These are phyloP conservation scores for Acacia acuminata DNA, from an alignment of 306 rosid genomes.

Conservation along the genomic window DNA sequence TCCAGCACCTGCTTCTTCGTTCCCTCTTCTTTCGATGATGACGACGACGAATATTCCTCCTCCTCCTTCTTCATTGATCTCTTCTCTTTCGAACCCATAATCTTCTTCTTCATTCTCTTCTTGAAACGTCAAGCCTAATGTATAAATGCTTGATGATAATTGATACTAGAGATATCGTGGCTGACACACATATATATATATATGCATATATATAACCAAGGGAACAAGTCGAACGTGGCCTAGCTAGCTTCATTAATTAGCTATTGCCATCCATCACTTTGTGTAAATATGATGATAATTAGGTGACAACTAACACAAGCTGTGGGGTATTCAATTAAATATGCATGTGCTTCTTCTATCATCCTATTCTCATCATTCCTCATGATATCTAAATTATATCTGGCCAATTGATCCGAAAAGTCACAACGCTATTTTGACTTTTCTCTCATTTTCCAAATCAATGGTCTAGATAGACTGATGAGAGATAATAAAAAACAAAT, in stretches of 20 bases:
- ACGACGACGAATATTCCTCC: background rate
- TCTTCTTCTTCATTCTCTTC: background rate
- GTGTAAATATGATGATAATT: background rate
- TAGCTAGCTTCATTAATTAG: background rate
- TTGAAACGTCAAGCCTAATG: background rate
- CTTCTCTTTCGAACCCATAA: background rate
- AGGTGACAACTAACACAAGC: background rate
- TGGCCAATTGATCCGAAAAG: too few relatives aligned
- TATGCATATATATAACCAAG: background rate
- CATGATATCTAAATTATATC: too few relatives aligned
- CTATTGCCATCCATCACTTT: background rate
- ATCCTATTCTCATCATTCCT: too few relatives aligned
- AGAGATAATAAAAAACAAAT: too few relatives aligned
- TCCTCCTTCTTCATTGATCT: background rate
- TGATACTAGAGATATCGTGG: background rate
- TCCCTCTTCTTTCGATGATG: background rate
- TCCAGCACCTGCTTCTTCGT: conserved; percentile 38
- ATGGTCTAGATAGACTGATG: too few relatives aligned
- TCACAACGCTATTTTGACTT: too few relatives aligned
- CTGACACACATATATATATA: background rate
- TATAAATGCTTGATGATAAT: background rate
- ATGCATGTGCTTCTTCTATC: background rate
- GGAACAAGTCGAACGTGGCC: background rate
- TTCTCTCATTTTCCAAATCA: too few relatives aligned
- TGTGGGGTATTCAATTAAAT: background rate